These are phyloP conservation scores for Amphibolis antarctica DNA, from an alignment of 106 monocot species.

Conservation along the genomic window DNA sequence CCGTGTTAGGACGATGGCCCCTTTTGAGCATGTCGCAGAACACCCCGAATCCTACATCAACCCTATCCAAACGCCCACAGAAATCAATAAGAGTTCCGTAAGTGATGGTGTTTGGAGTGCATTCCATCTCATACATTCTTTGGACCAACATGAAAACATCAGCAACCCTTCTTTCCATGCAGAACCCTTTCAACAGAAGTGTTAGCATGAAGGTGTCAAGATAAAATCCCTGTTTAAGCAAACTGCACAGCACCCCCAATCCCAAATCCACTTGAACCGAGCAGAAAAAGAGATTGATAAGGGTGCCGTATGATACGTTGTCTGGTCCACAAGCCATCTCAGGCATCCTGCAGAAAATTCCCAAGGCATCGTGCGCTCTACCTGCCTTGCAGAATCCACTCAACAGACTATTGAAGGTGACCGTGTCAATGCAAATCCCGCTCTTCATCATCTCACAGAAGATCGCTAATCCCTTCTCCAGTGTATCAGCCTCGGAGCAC, in stretches of 20 bases:
- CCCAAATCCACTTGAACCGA: slow-evolving; percentile 3
- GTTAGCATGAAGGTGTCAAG: slow-evolving; percentile 4
- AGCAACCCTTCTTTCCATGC: background rate
- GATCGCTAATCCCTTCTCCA: background rate
- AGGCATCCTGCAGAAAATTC: slow-evolving; percentile 11
- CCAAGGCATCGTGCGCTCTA: slow-evolving; percentile 10
- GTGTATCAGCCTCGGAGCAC: background rate
- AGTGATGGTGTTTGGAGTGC: background rate
- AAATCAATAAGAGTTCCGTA: slow-evolving; percentile 10
- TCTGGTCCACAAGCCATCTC: slow-evolving; percentile 8
- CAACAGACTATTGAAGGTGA: slow-evolving; percentile 17
- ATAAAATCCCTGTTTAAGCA: slow-evolving; percentile 5
- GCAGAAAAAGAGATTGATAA: slow-evolving; percentile 6
- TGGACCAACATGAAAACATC: slow-evolving; percentile 1
- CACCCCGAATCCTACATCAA: slow-evolving; percentile 3
- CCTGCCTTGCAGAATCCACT: slow-evolving; percentile 8
- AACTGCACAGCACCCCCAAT: background rate
- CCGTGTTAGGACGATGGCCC: slow-evolving; percentile 5
- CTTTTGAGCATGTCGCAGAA: slow-evolving; percentile 3
- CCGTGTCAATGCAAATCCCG: slow-evolving; percentile 2
- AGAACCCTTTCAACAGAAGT: slow-evolving; percentile 8
- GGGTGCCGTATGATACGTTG: background rate
- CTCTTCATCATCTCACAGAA: slow-evolving; percentile 5
- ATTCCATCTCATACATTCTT: slow-evolving; percentile 4
- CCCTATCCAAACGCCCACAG: background rate